Base-by-base conservation (phyloP, 768 basidiomycete genomes). In the Hypholoma sublateritium region DNA sequence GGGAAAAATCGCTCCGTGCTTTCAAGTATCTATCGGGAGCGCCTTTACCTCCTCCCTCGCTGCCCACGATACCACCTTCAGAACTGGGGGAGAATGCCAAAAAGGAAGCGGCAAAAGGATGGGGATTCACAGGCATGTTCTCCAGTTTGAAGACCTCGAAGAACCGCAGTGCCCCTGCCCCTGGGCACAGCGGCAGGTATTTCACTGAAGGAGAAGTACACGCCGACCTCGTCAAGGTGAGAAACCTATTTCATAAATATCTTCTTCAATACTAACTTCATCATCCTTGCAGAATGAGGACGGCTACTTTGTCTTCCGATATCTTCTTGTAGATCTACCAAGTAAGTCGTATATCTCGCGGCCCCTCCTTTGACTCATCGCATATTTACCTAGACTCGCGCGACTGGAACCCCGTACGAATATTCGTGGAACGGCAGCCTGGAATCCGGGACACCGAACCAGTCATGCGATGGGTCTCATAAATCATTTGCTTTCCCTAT, bases 121-220 rank as follows among this genome's bases (percentile, higher is more conserved):
- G 82, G 78, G 80, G 77, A 36, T 72, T 89, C 60, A 77, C 85
- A 9, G 85, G 87, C 1, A 74, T 93, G 59, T 92, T 93, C 69
- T 81, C 86, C 21, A 84, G 86, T 0, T 67, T 93, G 56, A 79
- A 79, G 60, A 74, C 77, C 42, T 63, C 70, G 32, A 66, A 61
- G 34, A 48, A 46, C 7, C 19, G 60, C 49, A 68, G 63, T 44
- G 59, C 74, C 51, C 55, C 73, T 5, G 62, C 56, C 13, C 59
- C 67, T 17, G 73, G 74, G 25, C 57, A 66, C 19, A 72, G 74
- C 19, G 80, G 78, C 12, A 75, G 73, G 56, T 64, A 72, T 16
- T 89, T 80, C 72, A 85, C 79, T 16, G 89, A 92, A 59, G 91
- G 91, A 7, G 89, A 93, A 63, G 88, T 89, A 8, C 91, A 93